These are phyloP conservation scores for Myxozyma geophila DNA, from an alignment of 805 yeast genomes.

Conservation along the genomic window DNA sequence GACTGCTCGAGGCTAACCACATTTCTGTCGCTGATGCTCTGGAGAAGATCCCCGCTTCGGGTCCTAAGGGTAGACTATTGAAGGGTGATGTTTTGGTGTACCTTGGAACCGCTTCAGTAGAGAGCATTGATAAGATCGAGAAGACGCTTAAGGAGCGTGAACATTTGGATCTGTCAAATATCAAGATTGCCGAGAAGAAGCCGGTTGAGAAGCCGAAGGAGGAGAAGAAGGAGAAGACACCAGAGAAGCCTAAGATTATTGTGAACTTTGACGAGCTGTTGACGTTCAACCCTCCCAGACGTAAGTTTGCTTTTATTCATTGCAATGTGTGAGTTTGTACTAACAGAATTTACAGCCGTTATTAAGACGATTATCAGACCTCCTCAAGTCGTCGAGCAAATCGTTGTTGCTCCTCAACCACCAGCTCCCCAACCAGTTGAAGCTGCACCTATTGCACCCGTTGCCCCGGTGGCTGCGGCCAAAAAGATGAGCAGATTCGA, in stretches of 20 bases:
- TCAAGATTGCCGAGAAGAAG: conserved; percentile 45
- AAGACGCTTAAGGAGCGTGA: conserved; percentile 59
- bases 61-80: conserved; percentile 84
- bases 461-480: conserved; percentile 9
- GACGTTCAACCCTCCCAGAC: conserved; percentile 34
- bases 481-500: conserved; percentile 28
- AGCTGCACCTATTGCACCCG: conserved; percentile 12
- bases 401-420: conserved; percentile 17
- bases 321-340: neutral
- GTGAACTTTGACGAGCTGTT: conserved; percentile 31
- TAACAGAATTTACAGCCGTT: conserved; percentile 14
- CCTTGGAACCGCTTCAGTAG: conserved; percentile 70
- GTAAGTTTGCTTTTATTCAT: conserved; percentile 14
- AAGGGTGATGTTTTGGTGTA: conserved; percentile 91
- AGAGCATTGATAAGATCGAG: conserved; percentile 58
- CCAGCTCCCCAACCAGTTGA: conserved; percentile 7
- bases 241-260: conserved; percentile 34
- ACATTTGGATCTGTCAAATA: conserved; percentile 73
- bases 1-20: conserved; percentile 62
- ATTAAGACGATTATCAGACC: conserved; percentile 31
- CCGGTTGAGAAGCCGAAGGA: conserved; percentile 41
- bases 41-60: conserved; percentile 75
- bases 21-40: conserved; percentile 75
- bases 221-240: conserved; percentile 26
- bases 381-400: conserved; percentile 27